Evolutionary conservation across 805 yeast species (phyloP), one percentile per base, ranked within the genome.

Genomic region (Clavispora carvajalis): DNA sequence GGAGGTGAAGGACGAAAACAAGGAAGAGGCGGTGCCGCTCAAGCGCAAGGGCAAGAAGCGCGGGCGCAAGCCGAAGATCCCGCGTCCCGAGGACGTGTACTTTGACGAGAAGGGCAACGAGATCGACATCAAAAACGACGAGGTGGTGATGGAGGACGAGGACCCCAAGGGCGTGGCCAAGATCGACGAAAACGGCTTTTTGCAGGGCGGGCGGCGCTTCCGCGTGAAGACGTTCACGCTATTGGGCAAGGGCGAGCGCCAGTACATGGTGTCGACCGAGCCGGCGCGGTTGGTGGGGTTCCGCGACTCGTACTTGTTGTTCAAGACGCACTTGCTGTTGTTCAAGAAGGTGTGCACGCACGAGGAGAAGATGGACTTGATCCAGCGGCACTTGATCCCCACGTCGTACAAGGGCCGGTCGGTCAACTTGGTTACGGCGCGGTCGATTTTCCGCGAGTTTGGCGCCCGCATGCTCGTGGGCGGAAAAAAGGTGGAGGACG

Each of bases 281-380:
- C 96, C 96, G 2, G 97, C 99, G 1, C 76, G 98, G 51, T 80
- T 91, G 54, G 88, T 91, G 46, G 98, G 97, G 3, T 86, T 89
- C 65, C 75, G 96, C 51, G 97, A 91, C 58, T 86, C 96, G 2
- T 89, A 91, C 55, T 69, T 89, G 39, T 71, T 91, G 44, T 89
- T 91, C 65, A 95, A 90, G 57, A 85, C 89, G 37, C 96, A 91
- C 64, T 76, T 80, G 37, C 71, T 77, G 37, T 68, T 93, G 38
- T 82, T 74, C 67, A 88, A 90, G 56, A 76, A 83, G 46, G 78
- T 85, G 9, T 70, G 90, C 34, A 71, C 77, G 9, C 86, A 85
- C 45, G 84, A 77, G 13, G 95, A 89, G 58, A 91, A 91, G 58
- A 76, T 76, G 64, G 91, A 86, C 53, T 67, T 93, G 53, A 87